A percentile compares a stretch with the other conserved stretches of the same genome.
These are phyloP conservation scores for Fusarium proliferatum DNA, from an alignment of 2,329 filamentous ascomycete species.

Conservation along the genomic window DNA sequence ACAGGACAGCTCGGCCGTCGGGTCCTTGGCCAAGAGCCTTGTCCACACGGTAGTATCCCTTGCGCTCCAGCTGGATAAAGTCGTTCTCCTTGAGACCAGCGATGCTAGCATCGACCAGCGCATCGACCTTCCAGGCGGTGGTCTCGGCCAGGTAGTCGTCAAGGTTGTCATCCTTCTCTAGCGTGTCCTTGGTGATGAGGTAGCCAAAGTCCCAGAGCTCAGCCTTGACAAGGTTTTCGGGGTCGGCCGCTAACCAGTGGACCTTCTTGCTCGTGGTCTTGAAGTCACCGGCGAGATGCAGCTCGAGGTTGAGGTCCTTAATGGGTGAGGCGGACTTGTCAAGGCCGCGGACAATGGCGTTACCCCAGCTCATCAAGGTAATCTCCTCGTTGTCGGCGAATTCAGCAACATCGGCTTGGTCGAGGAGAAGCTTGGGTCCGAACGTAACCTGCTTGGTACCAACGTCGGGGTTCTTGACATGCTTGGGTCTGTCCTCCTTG, in stretches of 20 bases:
- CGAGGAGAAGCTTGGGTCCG: constrained; percentile 79
- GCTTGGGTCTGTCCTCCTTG: constrained; percentile 82
- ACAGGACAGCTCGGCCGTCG: constrained; percentile 65
- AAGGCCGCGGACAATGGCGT: constrained; percentile 80
- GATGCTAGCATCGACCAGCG: constrained; percentile 84
- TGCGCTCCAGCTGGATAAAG: constrained; percentile 94
- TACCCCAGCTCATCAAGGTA: constrained; percentile 97
- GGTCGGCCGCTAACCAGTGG: constrained; percentile 85
- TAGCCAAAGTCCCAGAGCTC: constrained; percentile 96
- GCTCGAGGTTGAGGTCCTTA: constrained; percentile 79
- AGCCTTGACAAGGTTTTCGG: constrained; percentile 80
- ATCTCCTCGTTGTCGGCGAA: constrained; percentile 91
- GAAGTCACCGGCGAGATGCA: constrained; percentile 93
- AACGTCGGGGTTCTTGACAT: constrained; percentile 87
- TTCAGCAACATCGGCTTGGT: constrained; percentile 85
- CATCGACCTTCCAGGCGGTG: constrained; percentile 79
- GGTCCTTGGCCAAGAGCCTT: constrained; percentile 64
- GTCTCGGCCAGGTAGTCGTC: constrained; percentile 84
- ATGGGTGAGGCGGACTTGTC: constrained; percentile 66
- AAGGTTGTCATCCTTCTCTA: constrained; percentile 86
- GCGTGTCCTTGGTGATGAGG: constrained; percentile 92
- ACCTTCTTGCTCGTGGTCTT: constrained; percentile 97
- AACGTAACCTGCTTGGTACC: constrained; percentile 88
- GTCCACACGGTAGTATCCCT: constrained; percentile 92
- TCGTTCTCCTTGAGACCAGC: constrained; percentile 83